Percentiles rank a stretch among this genome's conserved stretches.
Evolutionary conservation across 352 stramenopile species (phyloP).

Genomic region (Phytophthora colocasiae): DNA sequence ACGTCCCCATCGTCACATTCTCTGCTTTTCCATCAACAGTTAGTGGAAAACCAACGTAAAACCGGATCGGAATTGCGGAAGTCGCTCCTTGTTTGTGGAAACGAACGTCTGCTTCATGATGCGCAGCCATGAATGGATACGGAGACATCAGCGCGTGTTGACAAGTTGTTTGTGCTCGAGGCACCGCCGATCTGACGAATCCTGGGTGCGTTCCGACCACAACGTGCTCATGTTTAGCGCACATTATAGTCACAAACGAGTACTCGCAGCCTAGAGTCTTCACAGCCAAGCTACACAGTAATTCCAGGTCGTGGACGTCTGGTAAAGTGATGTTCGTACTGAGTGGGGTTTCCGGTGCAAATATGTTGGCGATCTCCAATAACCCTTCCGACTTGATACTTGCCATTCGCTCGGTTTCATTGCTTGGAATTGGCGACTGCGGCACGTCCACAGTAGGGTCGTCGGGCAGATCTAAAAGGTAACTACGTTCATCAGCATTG

Average conservation of each 20-base stretch:
- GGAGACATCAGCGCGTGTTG: conserved; percentile 63
- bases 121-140: conserved; percentile 50
- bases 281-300: conserved; percentile 55
- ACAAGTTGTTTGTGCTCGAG: conserved; percentile 60
- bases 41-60: conserved; percentile 70
- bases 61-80: conserved; percentile 43
- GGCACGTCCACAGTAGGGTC: conserved; percentile 23
- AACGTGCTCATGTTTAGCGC: conserved; percentile 46
- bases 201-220: conserved; percentile 39
- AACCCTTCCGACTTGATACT: conserved; percentile 13
- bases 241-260: conserved; percentile 60
- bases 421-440: conserved; percentile 30
- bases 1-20: conserved; percentile 30
- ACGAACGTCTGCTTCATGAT: conserved; percentile 67
- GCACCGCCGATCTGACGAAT: conserved; percentile 33
- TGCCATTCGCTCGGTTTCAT: conserved; percentile 33
- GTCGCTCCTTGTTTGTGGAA: conserved; percentile 44
- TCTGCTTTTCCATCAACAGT: conserved; percentile 1
- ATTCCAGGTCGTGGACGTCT: conserved; percentile 50
- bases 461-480: conserved; percentile 23
- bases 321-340: not conserved
- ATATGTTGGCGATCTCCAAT: conserved; percentile 16
- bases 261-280: conserved; percentile 54
- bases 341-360: conserved; percentile 18
- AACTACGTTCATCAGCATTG: conserved; percentile 25